phyloP scores from a whole-genome alignment of 768 basidiomycete genomes.

The Hygrophoropsis aurantiaca region DNA sequence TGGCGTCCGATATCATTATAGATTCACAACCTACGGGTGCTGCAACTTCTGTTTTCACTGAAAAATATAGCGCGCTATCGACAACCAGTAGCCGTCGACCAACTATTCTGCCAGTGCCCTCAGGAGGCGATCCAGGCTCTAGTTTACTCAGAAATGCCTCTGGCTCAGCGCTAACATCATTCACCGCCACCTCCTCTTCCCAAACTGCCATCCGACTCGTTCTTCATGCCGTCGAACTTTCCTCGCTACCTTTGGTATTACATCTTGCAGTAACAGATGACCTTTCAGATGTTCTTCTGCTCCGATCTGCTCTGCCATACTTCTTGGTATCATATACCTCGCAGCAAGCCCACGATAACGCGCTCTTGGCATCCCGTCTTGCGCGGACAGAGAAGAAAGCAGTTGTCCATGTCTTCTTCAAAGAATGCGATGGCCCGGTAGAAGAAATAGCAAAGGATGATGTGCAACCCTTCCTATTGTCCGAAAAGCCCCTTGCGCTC shows the following conservation, averaged over 20 bases:
- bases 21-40: constrained; percentile 50
- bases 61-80: constrained; percentile 29
- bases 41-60: constrained; percentile 38
- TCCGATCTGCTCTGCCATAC: constrained; percentile 78
- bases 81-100: constrained; percentile 39
- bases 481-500: constrained; percentile 32
- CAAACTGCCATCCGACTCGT: constrained; percentile 61
- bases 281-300: constrained; percentile 71
- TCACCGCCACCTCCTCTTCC: constrained; percentile 53
- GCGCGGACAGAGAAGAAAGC: constrained; percentile 69
- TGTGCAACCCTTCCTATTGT: constrained; percentile 59
- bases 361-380: constrained; percentile 80
- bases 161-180: constrained; percentile 49
- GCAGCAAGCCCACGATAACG: constrained; percentile 88
- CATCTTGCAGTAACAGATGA: constrained; percentile 67
- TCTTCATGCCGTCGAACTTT: constrained; percentile 67
- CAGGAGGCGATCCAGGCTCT: constrained; percentile 64
- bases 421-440: constrained; percentile 37
- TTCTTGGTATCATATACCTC: constrained; percentile 75
- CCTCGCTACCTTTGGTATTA: constrained; percentile 63
- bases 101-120: constrained; percentile 50
- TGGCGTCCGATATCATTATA: constrained; percentile 67
- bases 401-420: constrained; percentile 85
- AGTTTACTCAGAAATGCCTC: constrained; percentile 50
- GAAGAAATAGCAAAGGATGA: constrained; percentile 59